Evolutionary conservation across 352 stramenopile genomes (phyloP).

Genomic region (Discostella stelligera): DNA sequence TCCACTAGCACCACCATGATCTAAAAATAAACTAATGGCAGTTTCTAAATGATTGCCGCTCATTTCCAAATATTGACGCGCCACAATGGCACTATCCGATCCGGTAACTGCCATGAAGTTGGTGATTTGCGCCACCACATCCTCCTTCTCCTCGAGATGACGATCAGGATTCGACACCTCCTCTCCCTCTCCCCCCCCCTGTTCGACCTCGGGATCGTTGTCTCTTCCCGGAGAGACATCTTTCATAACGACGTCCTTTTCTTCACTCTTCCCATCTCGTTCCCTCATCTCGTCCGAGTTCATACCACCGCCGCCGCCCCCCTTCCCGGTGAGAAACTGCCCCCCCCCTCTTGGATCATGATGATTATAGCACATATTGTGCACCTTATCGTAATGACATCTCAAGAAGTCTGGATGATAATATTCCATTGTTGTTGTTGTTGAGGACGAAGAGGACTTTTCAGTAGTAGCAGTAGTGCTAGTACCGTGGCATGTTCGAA

Average conservation of each 20-base stretch:
- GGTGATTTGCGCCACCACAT: too few relatives aligned
- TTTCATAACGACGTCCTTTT: background rate
- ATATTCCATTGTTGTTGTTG: background rate
- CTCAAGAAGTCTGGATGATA: constrained; percentile 1
- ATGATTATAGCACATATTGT: too few relatives aligned
- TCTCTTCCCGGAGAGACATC: background rate
- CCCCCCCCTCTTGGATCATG: background rate
- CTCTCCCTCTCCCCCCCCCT: background rate
- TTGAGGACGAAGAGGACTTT: too few relatives aligned
- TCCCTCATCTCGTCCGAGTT: background rate
- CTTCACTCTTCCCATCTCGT: background rate
- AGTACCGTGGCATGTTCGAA: background rate
- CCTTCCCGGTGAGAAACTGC: too few relatives aligned
- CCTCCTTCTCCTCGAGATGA: too few relatives aligned
- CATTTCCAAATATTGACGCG: too few relatives aligned
- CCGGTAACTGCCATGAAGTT: background rate
- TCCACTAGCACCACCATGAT: constrained; percentile 14
- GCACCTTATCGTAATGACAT: background rate
- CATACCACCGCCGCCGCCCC: background rate
- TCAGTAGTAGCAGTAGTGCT: too few relatives aligned
- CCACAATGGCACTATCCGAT: constrained; percentile 55
- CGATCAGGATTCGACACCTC: too few relatives aligned
- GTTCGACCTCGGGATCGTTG: background rate
- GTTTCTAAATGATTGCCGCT: constrained; percentile 56
- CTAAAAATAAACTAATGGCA: constrained; percentile 59